Conservation (phyloP, 257 asterid genomes). For the Solanum bulbocastanum region DNA sequence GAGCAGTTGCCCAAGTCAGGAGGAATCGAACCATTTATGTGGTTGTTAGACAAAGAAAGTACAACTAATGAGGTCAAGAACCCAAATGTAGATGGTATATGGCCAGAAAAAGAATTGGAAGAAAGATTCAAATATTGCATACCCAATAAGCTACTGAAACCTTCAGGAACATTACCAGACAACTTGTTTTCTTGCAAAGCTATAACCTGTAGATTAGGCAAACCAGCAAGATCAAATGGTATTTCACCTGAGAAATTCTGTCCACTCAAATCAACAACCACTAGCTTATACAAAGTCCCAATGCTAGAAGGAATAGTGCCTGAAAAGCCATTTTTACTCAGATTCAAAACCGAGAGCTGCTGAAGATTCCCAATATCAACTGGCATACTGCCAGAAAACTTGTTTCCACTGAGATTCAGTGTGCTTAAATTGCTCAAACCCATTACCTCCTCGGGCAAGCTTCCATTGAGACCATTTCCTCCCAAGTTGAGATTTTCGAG, state of each 20-base stretch:
- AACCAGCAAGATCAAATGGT: constrained; percentile 49
- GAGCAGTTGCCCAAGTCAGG: constrained; percentile 54
- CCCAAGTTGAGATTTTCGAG: constrained; percentile 42
- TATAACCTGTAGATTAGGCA: constrained; percentile 62
- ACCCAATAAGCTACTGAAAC: constrained; percentile 57
- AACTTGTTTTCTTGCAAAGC: constrained; percentile 57
- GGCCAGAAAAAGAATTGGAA: constrained; percentile 50
- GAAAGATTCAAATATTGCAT: constrained; percentile 53
- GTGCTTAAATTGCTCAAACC: constrained; percentile 38
- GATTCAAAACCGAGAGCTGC: constrained; percentile 42
- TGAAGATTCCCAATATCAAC: constrained; percentile 30
- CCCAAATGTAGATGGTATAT: constrained; percentile 52
- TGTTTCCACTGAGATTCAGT: constrained; percentile 50
- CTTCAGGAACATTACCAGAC: constrained; percentile 55
- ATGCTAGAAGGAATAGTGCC: constrained; percentile 43
- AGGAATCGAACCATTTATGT: constrained; percentile 44
- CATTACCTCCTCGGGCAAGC: constrained; percentile 35
- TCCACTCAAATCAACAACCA: constrained; percentile 47
- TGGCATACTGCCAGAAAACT: constrained; percentile 39
- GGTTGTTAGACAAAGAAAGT: constrained; percentile 49
- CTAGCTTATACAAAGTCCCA: constrained; percentile 47
- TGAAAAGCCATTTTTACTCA: constrained; percentile 48
- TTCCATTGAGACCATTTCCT: constrained; percentile 35
- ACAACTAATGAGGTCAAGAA: constrained; percentile 49
- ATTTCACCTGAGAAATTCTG: constrained; percentile 50